Conservation (phyloP, 768 basidiomycete species). For the Phylloporus sp. region DNA sequence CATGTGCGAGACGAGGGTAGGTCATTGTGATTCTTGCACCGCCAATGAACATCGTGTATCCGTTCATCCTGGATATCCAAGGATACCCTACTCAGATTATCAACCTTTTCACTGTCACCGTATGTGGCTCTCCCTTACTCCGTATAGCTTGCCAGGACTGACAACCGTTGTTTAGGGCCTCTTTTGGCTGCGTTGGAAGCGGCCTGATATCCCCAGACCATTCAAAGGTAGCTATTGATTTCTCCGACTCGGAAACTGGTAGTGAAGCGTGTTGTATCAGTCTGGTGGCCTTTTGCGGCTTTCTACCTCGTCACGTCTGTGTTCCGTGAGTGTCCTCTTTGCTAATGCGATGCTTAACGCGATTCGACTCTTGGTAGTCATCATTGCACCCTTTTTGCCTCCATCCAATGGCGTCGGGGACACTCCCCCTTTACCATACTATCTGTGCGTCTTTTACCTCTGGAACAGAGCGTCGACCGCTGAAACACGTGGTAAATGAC, state of each 20-base stretch:
- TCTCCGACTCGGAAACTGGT: background rate
- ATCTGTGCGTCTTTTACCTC: constrained; percentile 32
- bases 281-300: constrained; percentile 51
- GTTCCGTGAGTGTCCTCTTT: constrained; percentile 39
- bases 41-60: constrained; percentile 48
- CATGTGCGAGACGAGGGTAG: constrained; percentile 27
- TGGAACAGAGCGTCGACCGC: constrained; percentile 37
- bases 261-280: constrained; percentile 20
- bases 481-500: background rate
- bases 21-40: constrained; percentile 51
- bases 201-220: constrained; percentile 43
- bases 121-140: constrained; percentile 27
- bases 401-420: constrained; percentile 54
- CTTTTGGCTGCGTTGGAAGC: constrained; percentile 51
- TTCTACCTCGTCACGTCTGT: constrained; percentile 49
- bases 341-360: constrained; percentile 8
- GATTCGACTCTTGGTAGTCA: constrained; percentile 31
- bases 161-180: constrained; percentile 36
- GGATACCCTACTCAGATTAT: constrained; percentile 48
- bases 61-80: constrained; percentile 55
- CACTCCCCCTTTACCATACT: constrained; percentile 57
- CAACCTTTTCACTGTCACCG: constrained; percentile 48
- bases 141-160: constrained; percentile 19
- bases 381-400: constrained; percentile 50
- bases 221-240: constrained; percentile 43